Conservation (phyloP, 306 rosid species). For the Geum urbanum region DNA sequence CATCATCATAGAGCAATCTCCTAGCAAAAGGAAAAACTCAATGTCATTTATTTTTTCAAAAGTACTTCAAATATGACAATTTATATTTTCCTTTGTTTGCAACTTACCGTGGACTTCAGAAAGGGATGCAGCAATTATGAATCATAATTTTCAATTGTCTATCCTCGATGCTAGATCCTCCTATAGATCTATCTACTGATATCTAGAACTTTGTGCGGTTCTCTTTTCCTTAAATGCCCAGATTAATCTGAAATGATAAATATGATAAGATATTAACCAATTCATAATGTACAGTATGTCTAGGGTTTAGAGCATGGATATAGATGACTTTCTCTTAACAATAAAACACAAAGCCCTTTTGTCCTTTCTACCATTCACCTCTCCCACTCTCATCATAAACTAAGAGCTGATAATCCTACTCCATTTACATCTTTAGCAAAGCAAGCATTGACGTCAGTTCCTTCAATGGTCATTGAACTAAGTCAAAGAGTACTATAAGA, state of each 20-base stretch:
- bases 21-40: slow-evolving; percentile 29
- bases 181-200: slow-evolving; percentile 74
- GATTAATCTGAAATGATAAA: slow-evolving; percentile 54
- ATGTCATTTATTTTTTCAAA: not conserved
- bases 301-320: too few species aligned
- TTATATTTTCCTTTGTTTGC: too few species aligned
- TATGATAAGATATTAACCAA: not conserved
- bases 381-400: too few species aligned
- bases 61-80: not conserved
- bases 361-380: too few species aligned
- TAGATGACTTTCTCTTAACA: too few species aligned
- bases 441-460: too few species aligned
- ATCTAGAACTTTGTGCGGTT: slow-evolving; percentile 53
- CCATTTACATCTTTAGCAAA: too few species aligned
- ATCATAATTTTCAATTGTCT: slow-evolving; percentile 79
- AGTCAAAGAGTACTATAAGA: too few species aligned
- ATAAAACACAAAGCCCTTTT: too few species aligned
- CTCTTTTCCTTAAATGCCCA: slow-evolving; percentile 62
- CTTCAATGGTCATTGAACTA: too few species aligned
- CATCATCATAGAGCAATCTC: slow-evolving; percentile 64
- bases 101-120: not conserved
- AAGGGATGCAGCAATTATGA: slow-evolving; percentile 40
- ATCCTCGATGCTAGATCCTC: slow-evolving; percentile 75
- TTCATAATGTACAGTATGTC: not conserved
- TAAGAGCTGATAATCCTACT: too few species aligned